Evolutionary conservation across 768 basidiomycete species (phyloP).

Genomic region (Dentipellis fragilis): DNA sequence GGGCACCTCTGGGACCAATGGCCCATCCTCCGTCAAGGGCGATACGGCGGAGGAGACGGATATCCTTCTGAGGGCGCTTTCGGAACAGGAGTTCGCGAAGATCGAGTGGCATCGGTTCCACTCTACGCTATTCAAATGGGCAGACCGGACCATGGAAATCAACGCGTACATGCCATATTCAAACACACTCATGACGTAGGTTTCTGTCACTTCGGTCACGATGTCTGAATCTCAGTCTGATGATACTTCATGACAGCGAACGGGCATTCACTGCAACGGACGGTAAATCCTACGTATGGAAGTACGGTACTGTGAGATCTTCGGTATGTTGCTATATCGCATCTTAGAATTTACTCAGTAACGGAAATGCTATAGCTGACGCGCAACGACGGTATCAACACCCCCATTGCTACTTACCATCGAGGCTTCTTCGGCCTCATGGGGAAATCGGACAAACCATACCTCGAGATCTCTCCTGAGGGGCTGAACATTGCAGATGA

Average conservation of each 20-base stretch:
- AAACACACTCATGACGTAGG: neutral
- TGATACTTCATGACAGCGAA: neutral
- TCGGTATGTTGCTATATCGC: neutral
- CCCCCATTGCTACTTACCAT: neutral
- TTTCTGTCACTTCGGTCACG: neutral
- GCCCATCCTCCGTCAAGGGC: no score
- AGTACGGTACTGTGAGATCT: neutral
- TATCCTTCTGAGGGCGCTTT: neutral
- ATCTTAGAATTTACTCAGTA: neutral
- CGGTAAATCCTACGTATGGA: neutral
- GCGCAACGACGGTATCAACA: neutral
- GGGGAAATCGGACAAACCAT: neutral
- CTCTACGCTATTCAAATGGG: neutral
- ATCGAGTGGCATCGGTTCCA: neutral
- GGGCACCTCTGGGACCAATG: neutral
- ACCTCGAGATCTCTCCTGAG: neutral
- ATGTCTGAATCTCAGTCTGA: neutral
- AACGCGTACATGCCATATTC: neutral
- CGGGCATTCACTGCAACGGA: neutral
- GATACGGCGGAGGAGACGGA: no score
- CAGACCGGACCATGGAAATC: neutral
- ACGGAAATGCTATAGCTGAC: constrained; percentile 3
- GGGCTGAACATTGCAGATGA: neutral
- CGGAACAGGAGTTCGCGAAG: neutral
- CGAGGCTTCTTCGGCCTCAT: neutral